A percentile compares a stretch with the other conserved stretches of the same genome.
phyloP scores from a whole-genome alignment of 139 green algal genomes.

The Coelastrella sp. region DNA sequence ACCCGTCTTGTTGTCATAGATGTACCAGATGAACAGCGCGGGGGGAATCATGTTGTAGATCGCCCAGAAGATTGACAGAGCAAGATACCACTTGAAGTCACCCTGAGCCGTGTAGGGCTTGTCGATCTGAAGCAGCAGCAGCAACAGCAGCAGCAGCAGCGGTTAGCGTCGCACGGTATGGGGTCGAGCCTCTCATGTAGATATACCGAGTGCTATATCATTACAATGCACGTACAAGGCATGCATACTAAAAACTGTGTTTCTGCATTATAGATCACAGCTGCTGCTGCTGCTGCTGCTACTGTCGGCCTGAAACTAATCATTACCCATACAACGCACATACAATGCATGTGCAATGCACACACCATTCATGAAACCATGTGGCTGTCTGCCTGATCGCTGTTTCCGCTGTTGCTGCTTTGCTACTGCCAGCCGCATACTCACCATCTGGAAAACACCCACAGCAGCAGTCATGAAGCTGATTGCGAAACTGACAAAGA shows the following conservation, averaged over 20 bases:
- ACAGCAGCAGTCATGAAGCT: conserved; percentile 25
- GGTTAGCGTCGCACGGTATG: no score
- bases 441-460: conserved; percentile 42
- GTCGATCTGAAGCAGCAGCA: conserved; percentile 20
- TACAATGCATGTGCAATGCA: not conserved
- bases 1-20: conserved; percentile 31
- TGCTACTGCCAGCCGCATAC: not conserved
- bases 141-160: not conserved
- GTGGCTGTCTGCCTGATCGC: no score
- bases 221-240: no score
- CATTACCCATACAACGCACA: no score
- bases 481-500: conserved; percentile 28
- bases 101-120: conserved; percentile 49
- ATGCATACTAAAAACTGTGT: no score
- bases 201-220: no score
- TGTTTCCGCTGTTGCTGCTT: not conserved
- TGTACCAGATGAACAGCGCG: conserved; percentile 51
- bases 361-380: no score
- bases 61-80: conserved; percentile 49
- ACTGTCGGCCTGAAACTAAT: no score
- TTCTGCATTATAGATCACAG: no score
- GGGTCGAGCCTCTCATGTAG: no score
- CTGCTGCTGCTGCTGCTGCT: no score
- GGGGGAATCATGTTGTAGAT: conserved; percentile 54
- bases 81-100: conserved; percentile 45